Conservation (phyloP, 768 basidiomycete species). For the Russula emetica region DNA sequence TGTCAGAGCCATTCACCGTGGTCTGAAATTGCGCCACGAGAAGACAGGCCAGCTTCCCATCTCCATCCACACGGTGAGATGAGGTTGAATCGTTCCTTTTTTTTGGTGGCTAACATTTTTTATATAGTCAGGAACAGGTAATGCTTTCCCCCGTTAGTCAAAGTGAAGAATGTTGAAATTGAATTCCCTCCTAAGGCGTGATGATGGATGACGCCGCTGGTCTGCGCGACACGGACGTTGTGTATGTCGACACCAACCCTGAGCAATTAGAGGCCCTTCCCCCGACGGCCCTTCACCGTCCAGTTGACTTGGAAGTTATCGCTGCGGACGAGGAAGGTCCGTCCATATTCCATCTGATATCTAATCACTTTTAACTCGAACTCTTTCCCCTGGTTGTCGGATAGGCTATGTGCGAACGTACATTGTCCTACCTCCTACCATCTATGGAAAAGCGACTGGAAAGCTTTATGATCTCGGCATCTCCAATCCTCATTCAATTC, state of each 20-base stretch:
- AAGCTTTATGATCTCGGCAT: slow-evolving; percentile 49
- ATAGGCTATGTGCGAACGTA: slow-evolving; percentile 49
- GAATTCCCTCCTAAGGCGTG: slow-evolving; percentile 33
- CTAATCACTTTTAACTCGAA: background rate
- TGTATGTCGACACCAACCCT: slow-evolving; percentile 50
- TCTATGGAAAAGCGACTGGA: slow-evolving; percentile 53
- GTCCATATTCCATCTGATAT: background rate
- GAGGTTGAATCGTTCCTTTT: background rate
- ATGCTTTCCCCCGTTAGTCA: background rate
- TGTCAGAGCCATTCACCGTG: slow-evolving; percentile 46
- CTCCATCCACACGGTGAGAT: slow-evolving; percentile 59
- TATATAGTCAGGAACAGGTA: slow-evolving; percentile 25
- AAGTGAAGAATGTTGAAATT: background rate
- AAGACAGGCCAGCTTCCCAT: slow-evolving; percentile 42
- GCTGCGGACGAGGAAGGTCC: slow-evolving; percentile 47
- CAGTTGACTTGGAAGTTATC: slow-evolving; percentile 47
- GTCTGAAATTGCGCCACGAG: slow-evolving; percentile 46
- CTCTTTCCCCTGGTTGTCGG: background rate
- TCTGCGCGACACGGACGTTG: slow-evolving; percentile 35
- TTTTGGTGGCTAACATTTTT: background rate
- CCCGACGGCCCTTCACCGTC: slow-evolving; percentile 44
- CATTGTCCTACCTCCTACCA: slow-evolving; percentile 52
- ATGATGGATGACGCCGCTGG: slow-evolving; percentile 44
- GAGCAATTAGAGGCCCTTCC: slow-evolving; percentile 44
- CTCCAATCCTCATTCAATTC: slow-evolving; percentile 49